Conservation (phyloP, 2,329 filamentous ascomycete genomes). For the Mariannaea sp. region DNA sequence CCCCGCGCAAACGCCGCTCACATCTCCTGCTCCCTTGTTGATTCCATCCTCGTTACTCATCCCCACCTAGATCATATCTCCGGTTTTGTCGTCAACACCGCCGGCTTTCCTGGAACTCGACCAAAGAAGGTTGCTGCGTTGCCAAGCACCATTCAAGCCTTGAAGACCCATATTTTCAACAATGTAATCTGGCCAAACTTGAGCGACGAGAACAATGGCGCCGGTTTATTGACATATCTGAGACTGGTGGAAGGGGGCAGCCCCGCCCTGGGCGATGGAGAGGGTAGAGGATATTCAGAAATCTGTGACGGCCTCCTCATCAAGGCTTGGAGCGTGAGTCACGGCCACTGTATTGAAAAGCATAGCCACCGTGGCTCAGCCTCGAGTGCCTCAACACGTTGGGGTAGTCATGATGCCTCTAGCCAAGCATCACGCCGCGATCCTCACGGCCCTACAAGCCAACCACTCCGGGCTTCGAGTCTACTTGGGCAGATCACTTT, state of each 20-base stretch:
- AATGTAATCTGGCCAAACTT: slow-evolving; percentile 98
- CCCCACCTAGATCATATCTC: slow-evolving; percentile 96
- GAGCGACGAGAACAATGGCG: slow-evolving; percentile 93
- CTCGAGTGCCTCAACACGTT: slow-evolving; percentile 57
- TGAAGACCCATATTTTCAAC: slow-evolving; percentile 96
- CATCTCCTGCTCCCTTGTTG: slow-evolving; percentile 78
- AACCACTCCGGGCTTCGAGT: slow-evolving; percentile 33
- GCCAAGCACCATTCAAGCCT: slow-evolving; percentile 85
- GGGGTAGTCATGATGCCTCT: slow-evolving; percentile 54
- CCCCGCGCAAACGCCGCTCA: slow-evolving; percentile 79
- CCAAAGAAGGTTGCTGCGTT: slow-evolving; percentile 87
- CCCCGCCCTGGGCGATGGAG: slow-evolving; percentile 78
- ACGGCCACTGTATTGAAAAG: slow-evolving; percentile 84
- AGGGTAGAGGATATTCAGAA: slow-evolving; percentile 82
- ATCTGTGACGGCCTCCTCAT: slow-evolving; percentile 88
- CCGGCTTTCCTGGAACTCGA: slow-evolving; percentile 76
- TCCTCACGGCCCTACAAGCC: slow-evolving; percentile 32
- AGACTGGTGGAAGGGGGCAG: slow-evolving; percentile 89
- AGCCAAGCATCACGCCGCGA: slow-evolving; percentile 37
- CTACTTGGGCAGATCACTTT: slow-evolving; percentile 42
- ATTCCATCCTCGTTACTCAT: slow-evolving; percentile 91
- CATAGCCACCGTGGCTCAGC: slow-evolving; percentile 66
- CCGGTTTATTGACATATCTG: slow-evolving; percentile 88
- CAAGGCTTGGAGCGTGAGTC: slow-evolving; percentile 84
- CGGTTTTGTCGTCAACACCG: slow-evolving; percentile 92